Base-by-base conservation (phyloP, 495 filamentous ascomycete genomes). In the Apiosordaria backusii region DNA sequence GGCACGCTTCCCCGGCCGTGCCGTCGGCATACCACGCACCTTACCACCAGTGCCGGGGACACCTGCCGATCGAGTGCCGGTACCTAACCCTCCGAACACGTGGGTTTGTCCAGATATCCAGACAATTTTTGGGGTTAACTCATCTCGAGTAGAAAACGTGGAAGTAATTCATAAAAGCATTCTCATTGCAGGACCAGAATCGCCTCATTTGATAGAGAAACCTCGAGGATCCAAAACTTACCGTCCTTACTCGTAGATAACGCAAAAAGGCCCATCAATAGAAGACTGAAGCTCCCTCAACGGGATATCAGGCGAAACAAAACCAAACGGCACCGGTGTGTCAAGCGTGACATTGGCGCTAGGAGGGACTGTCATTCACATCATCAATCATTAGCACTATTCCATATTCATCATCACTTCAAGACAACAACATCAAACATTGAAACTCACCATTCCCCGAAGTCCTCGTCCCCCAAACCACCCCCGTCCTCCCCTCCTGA, bases 341-440 rank as follows among this genome's bases (percentile, higher is more conserved):
- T 65, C 61, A 23, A 68, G 29, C 16, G 68, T 70, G 21, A 61
- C 65, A n/a, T 67, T 65, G 4, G 19, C 52, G 10, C 65, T 67
- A 3, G 65, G 65, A 0, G 68, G 68, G 4, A 61, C 68, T 79
- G 3, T 76, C 68, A 81, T 84, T 86, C 71, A 87, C 50, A 53
- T 4, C 4, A 18, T 13, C 50, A 53, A 4, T 29, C 27, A 79
- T 85, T 84, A 88, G 76, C 85, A 63, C 1, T 4, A 29, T 4
- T 7, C 3, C 27, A 29, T 7, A 29, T 7, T 29, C 27, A n/a
- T 4, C 15, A 16, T n/a, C 57, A 88, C 15, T 53, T 21, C 16
- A 53, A 53, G 19, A 4, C 15, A 53, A 53, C 50, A 22, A 54
- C 6, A 18, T 18, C 29, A 35, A 21, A 53, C 7, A 23, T 4